Base-by-base conservation (phyloP, 306 rosid species). In the Heteromeles arbutifolia region DNA sequence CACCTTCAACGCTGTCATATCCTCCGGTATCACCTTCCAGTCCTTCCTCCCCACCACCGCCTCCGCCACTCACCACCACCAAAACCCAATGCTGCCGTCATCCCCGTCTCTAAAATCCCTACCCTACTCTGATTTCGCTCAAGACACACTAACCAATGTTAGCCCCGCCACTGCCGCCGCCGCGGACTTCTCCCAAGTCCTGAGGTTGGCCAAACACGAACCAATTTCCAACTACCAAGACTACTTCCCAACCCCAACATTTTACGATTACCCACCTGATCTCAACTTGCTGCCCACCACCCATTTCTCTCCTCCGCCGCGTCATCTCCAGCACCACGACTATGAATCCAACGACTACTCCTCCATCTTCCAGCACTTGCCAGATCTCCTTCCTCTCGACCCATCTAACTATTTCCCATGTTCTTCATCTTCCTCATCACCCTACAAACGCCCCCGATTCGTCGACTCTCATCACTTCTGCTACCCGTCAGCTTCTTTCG, bases 381-480 rank as follows among this genome's bases (percentile, higher is more conserved):
- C 94, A 0, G 82, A 82, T n/a, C 86, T 88, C 59, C 83, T 66
- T 41, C 77, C 93, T 1, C 69, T 87, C 18, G 90, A 82, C 26
- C 67, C 79, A 63, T 6, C 25, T 13, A 50, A 53, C 56, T 22
- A 32, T 25, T 76, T 77, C 10, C 52, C 80, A 1, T 5, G 18
- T 11, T 53, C 48, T 10, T 14, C 57, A 1, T 39, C 69, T 6
- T 57, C 77, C 1, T 31, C 61, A 0, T 26, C 54, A 11, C 21
- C 72, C 14, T 14, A 48, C 8, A 86, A 86, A 78, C 92, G 88
- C 48, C 32, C 52, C 53, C 82, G 80, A 66, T 56, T 77, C 82
- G 24, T 53, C 56, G 26, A 54, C 28, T 22, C 72, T 1, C 26
- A 25, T 11, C 68, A n/a, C 66, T 19, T 6, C 65, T 12, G 15